Evolutionary conservation across 176 grass and related monocot species (phyloP).

Genomic region (Aegilops umbellulata): DNA sequence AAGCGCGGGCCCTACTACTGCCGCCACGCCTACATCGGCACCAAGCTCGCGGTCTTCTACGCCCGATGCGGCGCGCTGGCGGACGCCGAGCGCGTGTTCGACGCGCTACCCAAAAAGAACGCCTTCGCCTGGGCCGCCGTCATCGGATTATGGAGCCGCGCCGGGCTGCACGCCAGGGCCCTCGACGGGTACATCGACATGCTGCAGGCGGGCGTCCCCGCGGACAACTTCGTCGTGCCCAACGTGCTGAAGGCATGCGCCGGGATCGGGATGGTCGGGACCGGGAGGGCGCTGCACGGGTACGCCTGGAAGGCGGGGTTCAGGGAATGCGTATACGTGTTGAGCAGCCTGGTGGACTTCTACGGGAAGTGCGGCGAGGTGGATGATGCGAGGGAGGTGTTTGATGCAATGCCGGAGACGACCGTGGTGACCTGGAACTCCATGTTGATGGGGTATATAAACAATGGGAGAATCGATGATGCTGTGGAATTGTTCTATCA

Average conservation of each 20-base stretch:
- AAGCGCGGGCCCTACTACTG: constrained; percentile 46
- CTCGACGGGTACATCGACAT: constrained; percentile 29
- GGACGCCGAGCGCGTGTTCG: constrained; percentile 43
- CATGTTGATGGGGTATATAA: constrained; percentile 65
- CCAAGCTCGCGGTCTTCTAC: constrained; percentile 51
- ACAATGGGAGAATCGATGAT: constrained; percentile 49
- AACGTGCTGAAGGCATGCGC: constrained; percentile 43
- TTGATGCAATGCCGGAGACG: constrained; percentile 65
- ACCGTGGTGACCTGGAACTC: constrained; percentile 66
- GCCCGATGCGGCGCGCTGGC: constrained; percentile 27
- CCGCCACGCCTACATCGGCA: constrained; percentile 41
- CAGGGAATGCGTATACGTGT: constrained; percentile 43
- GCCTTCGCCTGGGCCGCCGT: constrained; percentile 39
- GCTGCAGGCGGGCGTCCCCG: constrained; percentile 29
- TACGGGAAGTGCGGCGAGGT: constrained; percentile 49
- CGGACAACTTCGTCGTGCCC: constrained; percentile 50
- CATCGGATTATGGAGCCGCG: constrained; percentile 37
- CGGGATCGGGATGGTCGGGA: background rate
- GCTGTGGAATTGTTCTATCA: constrained; percentile 52
- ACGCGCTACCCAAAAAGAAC: constrained; percentile 24
- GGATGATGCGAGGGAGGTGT: constrained; percentile 37
- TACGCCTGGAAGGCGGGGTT: constrained; percentile 45
- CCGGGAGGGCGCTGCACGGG: constrained; percentile 43
- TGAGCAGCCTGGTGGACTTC: constrained; percentile 76
- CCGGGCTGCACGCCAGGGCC: constrained; percentile 22